Evolutionary conservation across 179 eudicot genomes (phyloP).

Genomic region (Pouteria campechiana): DNA sequence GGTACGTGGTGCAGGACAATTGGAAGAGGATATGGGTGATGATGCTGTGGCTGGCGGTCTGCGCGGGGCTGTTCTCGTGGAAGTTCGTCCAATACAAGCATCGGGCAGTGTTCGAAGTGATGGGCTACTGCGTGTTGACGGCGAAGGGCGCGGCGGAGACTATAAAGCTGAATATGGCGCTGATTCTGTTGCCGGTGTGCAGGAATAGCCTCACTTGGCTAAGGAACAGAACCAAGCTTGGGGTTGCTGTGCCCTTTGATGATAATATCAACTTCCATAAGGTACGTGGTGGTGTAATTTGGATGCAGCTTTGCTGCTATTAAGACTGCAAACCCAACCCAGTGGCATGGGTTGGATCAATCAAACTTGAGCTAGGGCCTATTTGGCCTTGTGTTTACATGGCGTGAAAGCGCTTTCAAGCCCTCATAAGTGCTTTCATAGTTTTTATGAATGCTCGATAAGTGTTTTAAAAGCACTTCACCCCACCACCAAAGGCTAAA

Average conservation of each 20-base stretch:
- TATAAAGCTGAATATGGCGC: slow-evolving; percentile 10
- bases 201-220: slow-evolving; percentile 12
- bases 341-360: neutral
- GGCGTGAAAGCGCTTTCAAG: too few species aligned
- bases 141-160: slow-evolving; percentile 13
- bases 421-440: too few species aligned
- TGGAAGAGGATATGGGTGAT: slow-evolving; percentile 14
- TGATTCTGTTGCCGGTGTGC: slow-evolving; percentile 9
- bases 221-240: slow-evolving; percentile 12
- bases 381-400: too few species aligned
- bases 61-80: slow-evolving; percentile 4
- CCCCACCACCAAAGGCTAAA: too few species aligned
- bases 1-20: slow-evolving; percentile 28
- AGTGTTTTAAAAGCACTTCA: too few species aligned
- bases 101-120: slow-evolving; percentile 6
- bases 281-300: neutral
- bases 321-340: neutral
- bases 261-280: slow-evolving; percentile 15
- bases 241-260: slow-evolving; percentile 11
- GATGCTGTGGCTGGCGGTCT: slow-evolving; percentile 3
- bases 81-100: slow-evolving; percentile 4
- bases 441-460: too few species aligned
- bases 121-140: slow-evolving; percentile 10
- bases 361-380: neutral
- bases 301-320: neutral